Base-by-base conservation (phyloP, 495 filamentous ascomycete species). In the Glarea lozoyensis region DNA sequence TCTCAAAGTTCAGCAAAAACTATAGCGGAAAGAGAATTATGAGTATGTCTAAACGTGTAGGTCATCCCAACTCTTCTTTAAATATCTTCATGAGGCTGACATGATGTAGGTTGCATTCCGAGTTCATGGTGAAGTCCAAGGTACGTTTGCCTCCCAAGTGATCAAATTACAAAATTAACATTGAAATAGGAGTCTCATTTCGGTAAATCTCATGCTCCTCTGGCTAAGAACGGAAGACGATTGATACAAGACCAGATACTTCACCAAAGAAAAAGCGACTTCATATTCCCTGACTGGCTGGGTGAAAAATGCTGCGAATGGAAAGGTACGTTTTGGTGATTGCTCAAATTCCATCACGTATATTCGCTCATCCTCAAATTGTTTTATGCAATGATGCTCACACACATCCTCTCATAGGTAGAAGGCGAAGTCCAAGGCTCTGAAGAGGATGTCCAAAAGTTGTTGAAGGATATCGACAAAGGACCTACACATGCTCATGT, bases 351-450 rank as follows among this genome's bases (percentile, higher is more conserved):
- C 43, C 46, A n/a, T n/a, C n/a, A n/a, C n/a, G n/a, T n/a, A n/a
- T n/a, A n/a, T n/a, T n/a, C n/a, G n/a, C n/a, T n/a, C n/a, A n/a
- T n/a, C n/a, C n/a, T n/a, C n/a, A n/a, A n/a, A n/a, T n/a, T n/a
- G n/a, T n/a, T n/a, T n/a, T n/a, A n/a, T n/a, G n/a, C n/a, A n/a
- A n/a, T n/a, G n/a, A n/a, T n/a, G n/a, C n/a, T n/a, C n/a, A n/a
- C n/a, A n/a, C n/a, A n/a, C 35, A 48, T 30, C 37, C 17, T 6
- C 42, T 11, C 24, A 21, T 47, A 92, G 83, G 88, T 96, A n/a
- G 79, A 83, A 58, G 89, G 89, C 30, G 89, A 96, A 64, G 87
- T 81, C 2, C 89, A 96, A 54, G 89, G 89, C 23, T 61, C 72
- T 11, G 68, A 78, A 9, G 67, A 76, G 10, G 59, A 67, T 3